phyloP scores from a whole-genome alignment of 176 grass and related monocot genomes.

The Tillandsia fasciculata region DNA sequence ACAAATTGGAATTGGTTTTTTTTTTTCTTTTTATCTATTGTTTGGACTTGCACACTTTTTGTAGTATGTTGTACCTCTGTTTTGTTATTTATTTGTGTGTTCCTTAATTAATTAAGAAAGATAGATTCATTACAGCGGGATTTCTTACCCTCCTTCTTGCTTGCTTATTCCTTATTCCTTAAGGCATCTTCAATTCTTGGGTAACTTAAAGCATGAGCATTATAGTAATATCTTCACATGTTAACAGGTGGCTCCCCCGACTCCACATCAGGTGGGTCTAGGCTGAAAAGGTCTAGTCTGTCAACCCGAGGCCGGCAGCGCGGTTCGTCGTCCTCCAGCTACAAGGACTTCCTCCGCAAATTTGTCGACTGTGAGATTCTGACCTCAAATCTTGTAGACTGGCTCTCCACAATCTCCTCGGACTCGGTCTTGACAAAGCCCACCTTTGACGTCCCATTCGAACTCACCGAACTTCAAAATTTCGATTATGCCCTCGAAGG shows the following conservation, averaged over 20 bases:
- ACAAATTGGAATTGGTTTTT: too few species aligned
- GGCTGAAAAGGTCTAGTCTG: conserved; percentile 33
- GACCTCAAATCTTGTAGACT: conserved; percentile 70
- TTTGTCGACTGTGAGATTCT: conserved; percentile 86
- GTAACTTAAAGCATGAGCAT: conserved; percentile 5
- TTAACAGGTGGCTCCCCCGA: conserved; percentile 60
- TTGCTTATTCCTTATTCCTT: neutral
- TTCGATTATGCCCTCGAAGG: conserved; percentile 88
- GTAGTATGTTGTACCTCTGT: too few species aligned
- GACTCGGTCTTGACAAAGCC: conserved; percentile 43
- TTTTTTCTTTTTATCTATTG: too few species aligned
- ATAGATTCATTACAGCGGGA: neutral
- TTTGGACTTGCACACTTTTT: too few species aligned
- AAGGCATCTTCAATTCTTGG: neutral
- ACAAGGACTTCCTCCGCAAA: conserved; percentile 83
- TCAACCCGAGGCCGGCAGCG: conserved; percentile 30
- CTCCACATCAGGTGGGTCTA: conserved; percentile 39
- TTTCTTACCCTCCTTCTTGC: neutral
- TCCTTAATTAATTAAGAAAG: too few species aligned
- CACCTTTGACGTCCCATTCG: conserved; percentile 59
- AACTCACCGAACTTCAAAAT: conserved; percentile 66
- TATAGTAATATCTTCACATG: conserved; percentile 10
- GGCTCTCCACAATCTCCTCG: conserved; percentile 52
- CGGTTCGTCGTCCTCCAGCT: conserved; percentile 56
- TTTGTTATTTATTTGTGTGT: too few species aligned